phyloP scores from a whole-genome alignment of 306 rosid species.

The Quercus robur region DNA sequence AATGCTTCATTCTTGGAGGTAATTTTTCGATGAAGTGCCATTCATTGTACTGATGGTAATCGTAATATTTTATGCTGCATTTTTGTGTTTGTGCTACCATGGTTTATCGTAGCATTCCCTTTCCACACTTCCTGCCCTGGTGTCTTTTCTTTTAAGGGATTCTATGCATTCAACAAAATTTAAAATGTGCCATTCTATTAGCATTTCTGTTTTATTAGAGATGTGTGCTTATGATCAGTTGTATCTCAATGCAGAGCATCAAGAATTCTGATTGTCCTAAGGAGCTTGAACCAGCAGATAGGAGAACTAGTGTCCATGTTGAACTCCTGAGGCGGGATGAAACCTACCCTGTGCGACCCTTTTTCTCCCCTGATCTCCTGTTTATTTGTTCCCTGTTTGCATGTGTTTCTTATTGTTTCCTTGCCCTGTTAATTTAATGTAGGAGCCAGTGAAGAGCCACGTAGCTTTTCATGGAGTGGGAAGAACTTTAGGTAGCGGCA shows the following conservation, averaged over 20 bases:
- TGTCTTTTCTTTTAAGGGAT: not conserved
- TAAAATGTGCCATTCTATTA: not conserved
- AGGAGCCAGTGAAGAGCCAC: constrained; percentile 67
- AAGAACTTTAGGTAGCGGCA: constrained; percentile 71
- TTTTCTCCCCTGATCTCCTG: not conserved
- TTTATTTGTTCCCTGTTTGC: constrained; percentile 4
- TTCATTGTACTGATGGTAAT: not conserved
- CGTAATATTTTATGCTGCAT: not conserved
- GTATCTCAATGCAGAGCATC: constrained; percentile 68
- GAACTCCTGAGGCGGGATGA: constrained; percentile 60
- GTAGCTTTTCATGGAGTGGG: constrained; percentile 78
- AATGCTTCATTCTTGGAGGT: constrained; percentile 84
- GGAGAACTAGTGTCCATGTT: constrained; percentile 65
- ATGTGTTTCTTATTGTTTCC: not conserved
- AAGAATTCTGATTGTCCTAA: constrained; percentile 77
- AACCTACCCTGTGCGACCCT: constrained; percentile 64
- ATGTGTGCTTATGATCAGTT: constrained; percentile 14
- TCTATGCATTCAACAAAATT: not conserved
- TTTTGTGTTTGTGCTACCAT: not conserved
- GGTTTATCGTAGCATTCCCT: not conserved
- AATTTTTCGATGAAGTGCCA: constrained; percentile 18
- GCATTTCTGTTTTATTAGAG: not conserved
- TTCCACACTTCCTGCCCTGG: not conserved
- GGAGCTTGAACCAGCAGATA: constrained; percentile 74
- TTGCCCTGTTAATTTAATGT: constrained; percentile 11